Evolutionary conservation across 2,329 filamentous ascomycete species (phyloP).

Genomic region (Hypomyces rosellus): DNA sequence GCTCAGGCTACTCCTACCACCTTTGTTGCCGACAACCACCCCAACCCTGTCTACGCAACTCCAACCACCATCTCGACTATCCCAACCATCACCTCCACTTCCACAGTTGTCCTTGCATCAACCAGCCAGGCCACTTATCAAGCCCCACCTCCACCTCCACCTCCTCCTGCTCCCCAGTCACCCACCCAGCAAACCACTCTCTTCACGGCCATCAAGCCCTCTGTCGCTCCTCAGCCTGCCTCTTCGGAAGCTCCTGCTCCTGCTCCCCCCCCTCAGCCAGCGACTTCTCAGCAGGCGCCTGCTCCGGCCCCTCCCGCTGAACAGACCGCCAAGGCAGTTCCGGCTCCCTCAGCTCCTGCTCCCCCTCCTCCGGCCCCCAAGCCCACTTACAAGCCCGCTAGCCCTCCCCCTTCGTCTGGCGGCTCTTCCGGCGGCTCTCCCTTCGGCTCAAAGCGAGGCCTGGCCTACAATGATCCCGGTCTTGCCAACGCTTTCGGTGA

Average conservation of each 20-base stretch:
- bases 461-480: slow-evolving; percentile 57
- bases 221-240: no score
- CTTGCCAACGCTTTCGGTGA: slow-evolving; percentile 46
- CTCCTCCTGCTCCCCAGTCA: neutral
- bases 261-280: neutral
- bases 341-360: neutral
- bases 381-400: slow-evolving; percentile 3
- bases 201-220: no score
- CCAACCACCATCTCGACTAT: neutral
- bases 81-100: neutral
- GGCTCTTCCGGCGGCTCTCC: slow-evolving; percentile 6
- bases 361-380: slow-evolving; percentile 8
- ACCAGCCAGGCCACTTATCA: slow-evolving; percentile 2
- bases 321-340: no score
- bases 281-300: no score
- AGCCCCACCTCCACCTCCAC: slow-evolving; percentile 4
- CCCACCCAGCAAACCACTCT: neutral
- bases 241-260: neutral
- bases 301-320: no score
- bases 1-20: neutral
- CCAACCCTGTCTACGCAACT: slow-evolving; percentile 1
- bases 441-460: slow-evolving; percentile 50
- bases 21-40: neutral
- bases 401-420: slow-evolving; percentile 4
- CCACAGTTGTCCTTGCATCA: slow-evolving; percentile 4